phyloP scores from a whole-genome alignment of 129 eudicot species.

The Ambrosia trifida region DNA sequence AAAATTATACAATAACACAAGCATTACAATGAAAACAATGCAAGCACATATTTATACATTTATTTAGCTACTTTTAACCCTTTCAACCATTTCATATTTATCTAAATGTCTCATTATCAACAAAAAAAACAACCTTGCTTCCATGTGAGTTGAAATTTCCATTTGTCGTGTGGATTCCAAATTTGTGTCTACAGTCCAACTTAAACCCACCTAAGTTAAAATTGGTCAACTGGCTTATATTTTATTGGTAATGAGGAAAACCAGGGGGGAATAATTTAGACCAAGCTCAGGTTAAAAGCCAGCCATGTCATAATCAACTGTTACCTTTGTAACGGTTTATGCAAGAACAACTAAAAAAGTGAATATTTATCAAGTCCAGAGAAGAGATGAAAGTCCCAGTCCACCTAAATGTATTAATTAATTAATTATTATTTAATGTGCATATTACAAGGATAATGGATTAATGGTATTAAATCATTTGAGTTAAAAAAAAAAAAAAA shows the following conservation, averaged over 20 bases:
- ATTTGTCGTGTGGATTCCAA: background rate
- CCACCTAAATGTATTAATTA: background rate
- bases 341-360: background rate
- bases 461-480: constrained; percentile 2
- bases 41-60: too few species aligned
- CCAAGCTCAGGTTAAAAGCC: background rate
- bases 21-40: too few species aligned
- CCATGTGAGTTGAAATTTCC: background rate
- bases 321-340: background rate
- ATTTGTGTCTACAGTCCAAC: background rate
- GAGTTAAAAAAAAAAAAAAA: background rate
- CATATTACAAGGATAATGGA: background rate
- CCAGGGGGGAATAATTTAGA: background rate
- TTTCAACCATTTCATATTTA: too few species aligned
- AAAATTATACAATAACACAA: too few species aligned
- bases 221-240: background rate
- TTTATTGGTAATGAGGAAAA: background rate
- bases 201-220: background rate
- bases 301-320: background rate
- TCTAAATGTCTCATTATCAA: background rate
- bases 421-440: background rate
- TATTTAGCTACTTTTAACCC: constrained; percentile 11
- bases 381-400: background rate
- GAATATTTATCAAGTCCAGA: background rate
- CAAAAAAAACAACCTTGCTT: background rate